Conservation (phyloP, 352 stramenopile genomes). For the Globisporangium alternatum region DNA sequence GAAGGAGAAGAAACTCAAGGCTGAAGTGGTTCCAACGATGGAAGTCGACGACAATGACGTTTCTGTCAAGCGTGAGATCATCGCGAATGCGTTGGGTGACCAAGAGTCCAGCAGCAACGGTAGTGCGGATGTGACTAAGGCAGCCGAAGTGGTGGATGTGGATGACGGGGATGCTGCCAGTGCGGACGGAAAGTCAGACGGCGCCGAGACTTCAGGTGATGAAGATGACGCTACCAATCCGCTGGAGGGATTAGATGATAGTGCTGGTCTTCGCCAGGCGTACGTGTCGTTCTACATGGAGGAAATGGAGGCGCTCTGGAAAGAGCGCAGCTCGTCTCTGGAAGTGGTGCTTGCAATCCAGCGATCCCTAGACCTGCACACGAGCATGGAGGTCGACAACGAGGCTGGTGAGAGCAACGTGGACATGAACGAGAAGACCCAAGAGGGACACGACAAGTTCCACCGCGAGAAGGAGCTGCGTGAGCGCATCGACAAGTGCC, state of each 20-base stretch:
- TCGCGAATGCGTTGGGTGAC: constrained; percentile 15
- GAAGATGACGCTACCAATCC: not conserved
- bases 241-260: constrained; percentile 34
- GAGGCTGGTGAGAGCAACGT: constrained; percentile 19
- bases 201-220: constrained; percentile 5
- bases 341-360: constrained; percentile 77
- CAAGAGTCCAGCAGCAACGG: not conserved
- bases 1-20: constrained; percentile 13
- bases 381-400: constrained; percentile 3
- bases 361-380: constrained; percentile 37
- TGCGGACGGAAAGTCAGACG: constrained; percentile 9
- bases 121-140: not conserved
- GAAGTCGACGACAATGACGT: constrained; percentile 23
- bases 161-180: not conserved
- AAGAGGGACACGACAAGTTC: constrained; percentile 33
- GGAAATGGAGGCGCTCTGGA: constrained; percentile 81
- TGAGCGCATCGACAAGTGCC: constrained; percentile 42
- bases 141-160: constrained; percentile 2
- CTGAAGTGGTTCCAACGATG: constrained; percentile 21
- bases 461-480: constrained; percentile 47
- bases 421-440: constrained; percentile 27
- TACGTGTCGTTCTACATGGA: constrained; percentile 81
- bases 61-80: constrained; percentile 48
- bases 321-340: constrained; percentile 69
- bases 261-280: constrained; percentile 45